A percentile compares a stretch with the other conserved stretches of the same genome.
phyloP scores from a whole-genome alignment of 495 filamentous ascomycete genomes.

The Aspergillus conjunctus region DNA sequence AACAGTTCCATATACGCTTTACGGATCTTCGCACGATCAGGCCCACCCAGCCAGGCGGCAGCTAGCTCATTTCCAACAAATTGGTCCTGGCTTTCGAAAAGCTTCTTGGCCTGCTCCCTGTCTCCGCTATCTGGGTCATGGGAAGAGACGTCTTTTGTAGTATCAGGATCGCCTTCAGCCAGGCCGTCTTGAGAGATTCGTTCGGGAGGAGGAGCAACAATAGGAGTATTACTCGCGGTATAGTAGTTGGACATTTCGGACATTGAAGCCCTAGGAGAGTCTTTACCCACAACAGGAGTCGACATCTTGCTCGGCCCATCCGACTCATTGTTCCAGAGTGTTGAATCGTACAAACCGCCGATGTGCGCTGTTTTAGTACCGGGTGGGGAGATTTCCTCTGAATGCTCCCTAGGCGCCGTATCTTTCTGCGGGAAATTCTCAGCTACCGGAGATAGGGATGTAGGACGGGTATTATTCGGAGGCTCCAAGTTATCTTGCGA shows the following conservation, averaged over 20 bases:
- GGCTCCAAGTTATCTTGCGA: conserved; percentile 27
- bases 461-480: conserved; percentile 24
- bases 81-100: conserved; percentile 85
- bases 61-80: conserved; percentile 75
- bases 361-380: conserved; percentile 24
- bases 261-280: conserved; percentile 38
- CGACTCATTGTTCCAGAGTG: conserved; percentile 41
- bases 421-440: conserved; percentile 37
- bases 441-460: conserved; percentile 34
- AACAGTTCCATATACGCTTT: conserved; percentile 91
- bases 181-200: conserved; percentile 24
- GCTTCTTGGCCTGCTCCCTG: conserved; percentile 71
- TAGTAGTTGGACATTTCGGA: conserved; percentile 51
- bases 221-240: conserved; percentile 50
- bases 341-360: conserved; percentile 35
- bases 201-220: conserved; percentile 34
- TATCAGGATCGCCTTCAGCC: conserved; percentile 25
- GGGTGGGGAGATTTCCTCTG: conserved; percentile 26
- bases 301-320: conserved; percentile 35
- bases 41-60: conserved; percentile 84
- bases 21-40: conserved; percentile 64
- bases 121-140: conserved; percentile 57
- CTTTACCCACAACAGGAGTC: conserved; percentile 44
- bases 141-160: conserved; percentile 28
- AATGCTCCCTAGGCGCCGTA: conserved; percentile 16